Evolutionary conservation across 768 basidiomycete genomes (phyloP).

Genomic region (Suillus decipiens): DNA sequence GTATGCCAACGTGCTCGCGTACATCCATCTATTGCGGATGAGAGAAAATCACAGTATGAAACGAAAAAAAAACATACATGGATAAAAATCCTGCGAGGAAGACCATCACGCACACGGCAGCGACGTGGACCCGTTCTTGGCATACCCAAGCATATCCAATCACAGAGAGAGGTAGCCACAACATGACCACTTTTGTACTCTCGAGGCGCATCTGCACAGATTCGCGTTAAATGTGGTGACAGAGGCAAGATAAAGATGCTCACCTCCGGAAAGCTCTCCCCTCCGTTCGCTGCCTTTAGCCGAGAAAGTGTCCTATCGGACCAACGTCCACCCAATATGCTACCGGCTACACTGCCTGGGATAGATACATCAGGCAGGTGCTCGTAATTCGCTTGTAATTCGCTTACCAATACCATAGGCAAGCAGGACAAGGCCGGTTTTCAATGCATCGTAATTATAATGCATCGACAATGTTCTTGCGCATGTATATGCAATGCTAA

Average conservation of each 20-base stretch:
- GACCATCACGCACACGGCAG: conserved; percentile 69
- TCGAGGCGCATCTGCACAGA: conserved; percentile 65
- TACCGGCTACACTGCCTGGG: conserved; percentile 52
- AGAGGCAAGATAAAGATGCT: conserved; percentile 12
- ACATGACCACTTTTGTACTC: conserved; percentile 59
- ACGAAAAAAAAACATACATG: conserved; percentile 46
- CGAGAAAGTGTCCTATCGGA: conserved; percentile 48
- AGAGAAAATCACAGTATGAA: not conserved
- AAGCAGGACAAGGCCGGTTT: conserved; percentile 77
- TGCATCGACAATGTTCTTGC: conserved; percentile 63
- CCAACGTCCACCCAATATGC: conserved; percentile 59
- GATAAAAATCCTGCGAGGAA: conserved; percentile 72
- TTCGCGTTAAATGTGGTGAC: not conserved
- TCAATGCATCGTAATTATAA: conserved; percentile 70
- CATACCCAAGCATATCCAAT: conserved; percentile 79
- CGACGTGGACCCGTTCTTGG: conserved; percentile 61
- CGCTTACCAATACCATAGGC: conserved; percentile 66
- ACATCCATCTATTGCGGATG: conserved; percentile 46
- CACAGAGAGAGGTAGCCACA: conserved; percentile 54
- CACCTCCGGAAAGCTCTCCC: conserved; percentile 62
- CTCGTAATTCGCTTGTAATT: not conserved
- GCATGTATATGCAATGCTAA: conserved; percentile 71
- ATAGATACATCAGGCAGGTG: conserved; percentile 1
- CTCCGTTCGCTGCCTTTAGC: conserved; percentile 45
- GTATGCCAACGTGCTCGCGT: conserved; percentile 74